A percentile compares a stretch with the other conserved stretches of the same genome.
These are phyloP conservation scores for Fusarium chuoi DNA, from an alignment of 2,329 filamentous ascomycete species.

Conservation along the genomic window DNA sequence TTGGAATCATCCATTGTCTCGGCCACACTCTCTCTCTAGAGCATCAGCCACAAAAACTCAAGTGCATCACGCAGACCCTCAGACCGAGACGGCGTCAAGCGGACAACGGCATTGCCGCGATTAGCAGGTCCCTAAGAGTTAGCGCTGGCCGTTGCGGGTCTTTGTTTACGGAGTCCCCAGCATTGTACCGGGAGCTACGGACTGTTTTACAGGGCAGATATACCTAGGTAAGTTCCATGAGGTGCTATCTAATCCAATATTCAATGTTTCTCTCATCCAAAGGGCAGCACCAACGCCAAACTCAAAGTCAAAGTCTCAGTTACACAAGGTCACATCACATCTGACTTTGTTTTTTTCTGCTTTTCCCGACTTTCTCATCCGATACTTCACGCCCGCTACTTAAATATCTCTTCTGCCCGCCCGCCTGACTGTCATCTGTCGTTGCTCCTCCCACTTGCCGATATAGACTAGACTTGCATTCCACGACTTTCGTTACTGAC, in stretches of 20 bases:
- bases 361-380: not conserved
- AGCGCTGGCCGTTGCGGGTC: slow-evolving; percentile 42
- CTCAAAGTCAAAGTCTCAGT: slow-evolving; percentile 19
- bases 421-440: not conserved
- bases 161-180: slow-evolving; percentile 30
- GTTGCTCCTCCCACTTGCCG: slow-evolving; percentile 31
- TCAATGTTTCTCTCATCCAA: slow-evolving; percentile 37
- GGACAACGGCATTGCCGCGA: slow-evolving; percentile 44
- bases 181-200: slow-evolving; percentile 43
- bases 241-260: slow-evolving; percentile 36
- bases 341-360: slow-evolving; percentile 12
- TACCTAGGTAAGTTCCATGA: slow-evolving; percentile 27
- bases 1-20: not conserved
- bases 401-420: not conserved
- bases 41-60: not conserved
- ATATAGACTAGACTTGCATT: slow-evolving; percentile 26
- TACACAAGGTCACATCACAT: slow-evolving; percentile 34
- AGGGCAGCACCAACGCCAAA: slow-evolving; percentile 27
- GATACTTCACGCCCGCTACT: not conserved
- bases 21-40: not conserved
- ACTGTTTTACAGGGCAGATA: slow-evolving; percentile 31
- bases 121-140: slow-evolving; percentile 37
- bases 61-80: slow-evolving; percentile 8
- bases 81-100: slow-evolving; percentile 37
- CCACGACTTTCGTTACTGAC: slow-evolving; percentile 28